phyloP scores from a whole-genome alignment of 2,329 filamentous ascomycete genomes.

The Aspergillus aculeatinus region DNA sequence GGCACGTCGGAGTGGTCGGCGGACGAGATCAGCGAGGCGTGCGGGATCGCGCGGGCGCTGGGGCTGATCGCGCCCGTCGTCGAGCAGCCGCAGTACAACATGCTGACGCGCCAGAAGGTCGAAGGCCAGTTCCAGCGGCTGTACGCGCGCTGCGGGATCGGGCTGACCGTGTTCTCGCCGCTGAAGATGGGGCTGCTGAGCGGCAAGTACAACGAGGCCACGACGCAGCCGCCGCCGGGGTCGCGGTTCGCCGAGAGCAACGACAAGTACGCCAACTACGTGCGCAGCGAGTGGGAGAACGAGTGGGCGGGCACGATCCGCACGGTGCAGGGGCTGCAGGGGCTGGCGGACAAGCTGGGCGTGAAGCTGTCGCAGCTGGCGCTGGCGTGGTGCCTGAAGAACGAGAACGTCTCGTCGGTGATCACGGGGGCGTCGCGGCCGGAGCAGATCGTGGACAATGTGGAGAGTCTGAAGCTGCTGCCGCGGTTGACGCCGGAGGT shows the following conservation, averaged over 20 bases:
- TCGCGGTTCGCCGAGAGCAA: slow-evolving; percentile 59
- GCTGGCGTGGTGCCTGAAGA: slow-evolving; percentile 61
- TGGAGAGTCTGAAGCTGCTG: slow-evolving; percentile 47
- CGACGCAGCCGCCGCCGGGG: slow-evolving; percentile 51
- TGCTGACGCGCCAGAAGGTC: slow-evolving; percentile 61
- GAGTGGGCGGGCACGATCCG: slow-evolving; percentile 52
- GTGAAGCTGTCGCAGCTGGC: slow-evolving; percentile 55
- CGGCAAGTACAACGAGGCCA: slow-evolving; percentile 66
- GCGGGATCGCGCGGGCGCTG: slow-evolving; percentile 60
- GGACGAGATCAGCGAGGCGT: slow-evolving; percentile 65
- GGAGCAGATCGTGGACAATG: slow-evolving; percentile 47
- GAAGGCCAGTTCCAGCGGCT: slow-evolving; percentile 62
- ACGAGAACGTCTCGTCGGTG: slow-evolving; percentile 53
- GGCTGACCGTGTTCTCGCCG: slow-evolving; percentile 64
- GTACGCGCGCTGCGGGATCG: slow-evolving; percentile 60
- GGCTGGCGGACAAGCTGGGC: slow-evolving; percentile 45
- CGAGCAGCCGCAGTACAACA: slow-evolving; percentile 67
- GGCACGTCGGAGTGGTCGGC: slow-evolving; percentile 69
- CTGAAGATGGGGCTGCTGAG: slow-evolving; percentile 62
- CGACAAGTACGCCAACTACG: slow-evolving; percentile 55
- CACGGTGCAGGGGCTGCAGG: slow-evolving; percentile 54
- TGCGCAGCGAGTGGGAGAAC: slow-evolving; percentile 44
- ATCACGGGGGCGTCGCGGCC: slow-evolving; percentile 46
- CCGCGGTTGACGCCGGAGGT: slow-evolving; percentile 45
- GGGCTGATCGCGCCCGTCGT: slow-evolving; percentile 54